Conservation (phyloP, 1,284 basidiomycete genomes). For the Irpex sp. region DNA sequence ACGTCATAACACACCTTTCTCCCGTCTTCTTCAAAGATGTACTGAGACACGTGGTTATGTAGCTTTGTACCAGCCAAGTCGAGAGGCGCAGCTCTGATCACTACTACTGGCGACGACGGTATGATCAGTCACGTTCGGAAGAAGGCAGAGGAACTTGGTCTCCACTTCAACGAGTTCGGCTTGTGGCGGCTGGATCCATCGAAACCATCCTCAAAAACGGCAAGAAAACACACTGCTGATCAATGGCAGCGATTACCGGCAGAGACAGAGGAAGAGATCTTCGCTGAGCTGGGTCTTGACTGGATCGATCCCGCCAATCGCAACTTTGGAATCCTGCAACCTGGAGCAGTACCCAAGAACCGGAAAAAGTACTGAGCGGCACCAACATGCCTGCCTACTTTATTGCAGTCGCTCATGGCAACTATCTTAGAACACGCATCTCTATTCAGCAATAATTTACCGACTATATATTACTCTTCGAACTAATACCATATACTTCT, state of each 20-base stretch:
- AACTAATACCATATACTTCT: conserved; percentile 79
- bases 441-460: not conserved
- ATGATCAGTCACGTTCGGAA: conserved; percentile 30
- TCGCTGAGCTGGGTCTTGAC: conserved; percentile 40
- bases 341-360: not conserved
- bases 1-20: conserved; percentile 17
- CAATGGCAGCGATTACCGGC: conserved; percentile 43
- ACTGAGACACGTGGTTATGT: not conserved
- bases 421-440: not conserved
- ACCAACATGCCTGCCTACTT: too few relatives aligned
- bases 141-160: conserved; percentile 38
- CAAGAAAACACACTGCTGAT: conserved; percentile 19
- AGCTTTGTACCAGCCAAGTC: conserved; percentile 50
- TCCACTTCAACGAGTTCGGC: conserved; percentile 54
- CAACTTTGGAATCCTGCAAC: conserved; percentile 25
- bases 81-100: conserved; percentile 45
- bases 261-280: conserved; percentile 40
- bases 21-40: not conserved
- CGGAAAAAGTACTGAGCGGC: not conserved
- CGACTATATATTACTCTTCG: not conserved
- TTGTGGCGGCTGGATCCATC: conserved; percentile 41
- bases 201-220: not conserved
- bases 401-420: not conserved
- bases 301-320: conserved; percentile 41
- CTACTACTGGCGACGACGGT: conserved; percentile 53